These are phyloP conservation scores for Platismatia glauca DNA, from an alignment of 495 filamentous ascomycete species.

Conservation along the genomic window DNA sequence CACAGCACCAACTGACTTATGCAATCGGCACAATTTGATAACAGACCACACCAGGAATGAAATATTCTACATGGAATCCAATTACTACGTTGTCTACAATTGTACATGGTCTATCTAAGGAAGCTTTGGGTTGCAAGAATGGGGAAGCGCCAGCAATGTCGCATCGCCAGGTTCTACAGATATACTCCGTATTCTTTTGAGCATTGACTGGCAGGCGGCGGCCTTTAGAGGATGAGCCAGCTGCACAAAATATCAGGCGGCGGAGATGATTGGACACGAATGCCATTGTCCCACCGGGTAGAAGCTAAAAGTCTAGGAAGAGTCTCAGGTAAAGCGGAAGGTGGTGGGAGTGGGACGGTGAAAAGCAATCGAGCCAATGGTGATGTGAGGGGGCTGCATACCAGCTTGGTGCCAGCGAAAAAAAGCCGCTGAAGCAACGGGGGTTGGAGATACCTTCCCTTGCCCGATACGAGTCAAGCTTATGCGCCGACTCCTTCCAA, in stretches of 20 bases:
- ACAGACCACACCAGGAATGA: conserved; percentile 5
- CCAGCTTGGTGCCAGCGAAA: conserved; percentile 14
- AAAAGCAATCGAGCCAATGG: conserved; percentile 23
- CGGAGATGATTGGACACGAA: not conserved
- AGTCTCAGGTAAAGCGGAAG: conserved; percentile 21
- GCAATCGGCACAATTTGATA: conserved; percentile 19
- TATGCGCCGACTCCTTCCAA: conserved; percentile 13
- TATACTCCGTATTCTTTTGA: not conserved
- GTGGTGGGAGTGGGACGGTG: conserved; percentile 21
- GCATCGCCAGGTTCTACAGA: not conserved
- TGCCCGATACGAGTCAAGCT: conserved; percentile 19
- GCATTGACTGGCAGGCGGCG: not conserved
- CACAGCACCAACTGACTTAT: conserved; percentile 13
- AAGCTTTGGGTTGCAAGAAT: not conserved
- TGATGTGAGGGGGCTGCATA: conserved; percentile 19
- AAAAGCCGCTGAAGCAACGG: conserved; percentile 20
- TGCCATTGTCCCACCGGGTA: conserved; percentile 1
- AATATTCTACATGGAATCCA: not conserved
- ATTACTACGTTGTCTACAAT: not conserved
- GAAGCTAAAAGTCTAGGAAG: conserved; percentile 3
- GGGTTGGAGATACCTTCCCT: conserved; percentile 7
- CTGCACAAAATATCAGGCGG: not conserved
- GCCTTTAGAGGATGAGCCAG: not conserved
- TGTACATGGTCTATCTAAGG: not conserved
- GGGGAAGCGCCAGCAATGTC: conserved; percentile 8